Evolutionary conservation across 2,329 filamentous ascomycete genomes (phyloP).

Genomic region (Botryosphaeria dothidea): DNA sequence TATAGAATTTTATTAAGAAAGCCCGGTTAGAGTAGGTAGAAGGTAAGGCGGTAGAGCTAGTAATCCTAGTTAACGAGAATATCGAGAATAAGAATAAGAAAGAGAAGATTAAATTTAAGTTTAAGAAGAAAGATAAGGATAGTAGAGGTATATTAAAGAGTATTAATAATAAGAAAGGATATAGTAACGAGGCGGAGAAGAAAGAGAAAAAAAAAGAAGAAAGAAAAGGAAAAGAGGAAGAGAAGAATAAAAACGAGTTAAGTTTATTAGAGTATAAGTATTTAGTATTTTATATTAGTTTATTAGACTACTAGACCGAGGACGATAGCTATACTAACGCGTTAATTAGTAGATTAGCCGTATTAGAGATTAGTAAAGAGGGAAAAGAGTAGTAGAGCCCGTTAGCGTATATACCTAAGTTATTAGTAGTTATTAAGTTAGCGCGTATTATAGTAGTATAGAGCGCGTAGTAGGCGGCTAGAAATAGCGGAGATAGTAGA

Average conservation of each 20-base stretch:
- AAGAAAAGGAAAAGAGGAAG: not conserved
- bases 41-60: too few relatives aligned
- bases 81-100: too few relatives aligned
- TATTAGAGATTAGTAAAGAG: slow-evolving; percentile 16
- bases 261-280: not conserved
- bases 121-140: too few relatives aligned
- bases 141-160: too few relatives aligned
- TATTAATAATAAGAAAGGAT: too few relatives aligned
- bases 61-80: too few relatives aligned
- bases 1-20: too few relatives aligned
- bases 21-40: too few relatives aligned
- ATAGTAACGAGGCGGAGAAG: too few relatives aligned
- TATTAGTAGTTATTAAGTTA: slow-evolving; percentile 20
- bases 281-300: not conserved
- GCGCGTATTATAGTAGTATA: slow-evolving; percentile 21
- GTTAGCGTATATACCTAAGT: slow-evolving; percentile 13
- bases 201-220: too few relatives aligned
- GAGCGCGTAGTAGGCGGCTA: slow-evolving; percentile 4
- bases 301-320: not conserved
- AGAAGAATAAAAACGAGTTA: not conserved
- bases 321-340: slow-evolving; percentile 15
- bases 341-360: slow-evolving; percentile 21
- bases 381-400: not conserved
- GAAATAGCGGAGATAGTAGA: not conserved
- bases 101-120: too few relatives aligned